Conservation (phyloP, 345 rosid species). For the Laguncularia racemosa region DNA sequence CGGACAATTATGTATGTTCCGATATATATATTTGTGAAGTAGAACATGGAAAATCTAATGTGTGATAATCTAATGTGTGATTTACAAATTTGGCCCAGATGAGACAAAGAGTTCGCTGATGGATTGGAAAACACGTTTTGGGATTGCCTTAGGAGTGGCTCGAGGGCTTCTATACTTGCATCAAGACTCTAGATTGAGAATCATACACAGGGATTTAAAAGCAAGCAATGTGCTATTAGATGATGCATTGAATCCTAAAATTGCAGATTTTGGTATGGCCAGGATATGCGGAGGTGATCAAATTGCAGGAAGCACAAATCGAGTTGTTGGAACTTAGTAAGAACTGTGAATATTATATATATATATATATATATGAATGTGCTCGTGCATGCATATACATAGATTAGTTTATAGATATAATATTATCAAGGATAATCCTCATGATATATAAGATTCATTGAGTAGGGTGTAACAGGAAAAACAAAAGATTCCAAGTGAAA, state of each 20-base stretch:
- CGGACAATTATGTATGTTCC: too few species aligned
- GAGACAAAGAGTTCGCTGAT: constrained; percentile 2
- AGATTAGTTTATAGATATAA: too few species aligned
- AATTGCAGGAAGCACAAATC: constrained; percentile 37
- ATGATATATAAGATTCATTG: too few species aligned
- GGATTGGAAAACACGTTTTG: constrained; percentile 51
- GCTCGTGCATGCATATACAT: too few species aligned
- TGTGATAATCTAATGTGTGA: too few species aligned
- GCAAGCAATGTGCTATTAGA: constrained; percentile 58
- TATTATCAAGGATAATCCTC: too few species aligned
- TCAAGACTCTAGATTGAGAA: constrained; percentile 64
- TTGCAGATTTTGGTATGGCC: constrained; percentile 65
- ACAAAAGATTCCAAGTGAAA: too few species aligned
- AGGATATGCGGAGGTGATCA: constrained; percentile 49
- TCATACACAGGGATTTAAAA: constrained; percentile 71
- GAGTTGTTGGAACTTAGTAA: constrained; percentile 74
- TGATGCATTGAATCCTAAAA: constrained; percentile 41
- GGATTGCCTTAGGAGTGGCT: constrained; percentile 48
- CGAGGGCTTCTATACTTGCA: constrained; percentile 70
- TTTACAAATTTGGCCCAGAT: too few species aligned
- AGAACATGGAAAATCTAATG: too few species aligned
- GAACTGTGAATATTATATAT: too few species aligned
- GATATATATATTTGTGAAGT: too few species aligned
- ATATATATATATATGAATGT: background rate
- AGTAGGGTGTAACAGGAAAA: too few species aligned